phyloP scores from a whole-genome alignment of 768 basidiomycete genomes.

The Pulveroboletus frians region DNA sequence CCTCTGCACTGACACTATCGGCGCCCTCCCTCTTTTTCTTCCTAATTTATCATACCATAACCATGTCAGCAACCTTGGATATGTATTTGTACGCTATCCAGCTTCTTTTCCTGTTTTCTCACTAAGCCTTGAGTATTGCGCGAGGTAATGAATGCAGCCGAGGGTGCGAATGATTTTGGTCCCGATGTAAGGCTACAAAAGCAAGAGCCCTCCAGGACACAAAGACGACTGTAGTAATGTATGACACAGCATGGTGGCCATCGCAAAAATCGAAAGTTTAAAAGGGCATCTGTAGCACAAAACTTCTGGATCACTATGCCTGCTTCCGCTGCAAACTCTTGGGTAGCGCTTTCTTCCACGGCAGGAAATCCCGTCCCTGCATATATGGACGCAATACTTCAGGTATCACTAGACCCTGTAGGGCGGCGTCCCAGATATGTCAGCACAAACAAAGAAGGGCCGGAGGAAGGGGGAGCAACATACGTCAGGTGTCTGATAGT shows the following conservation, averaged over 20 bases:
- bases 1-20: neutral
- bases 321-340: slow-evolving; percentile 76
- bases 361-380: slow-evolving; percentile 89
- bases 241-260: neutral
- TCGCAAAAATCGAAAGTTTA: neutral
- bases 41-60: slow-evolving; percentile 20
- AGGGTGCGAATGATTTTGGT: neutral
- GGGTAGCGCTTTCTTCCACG: slow-evolving; percentile 77
- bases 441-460: neutral
- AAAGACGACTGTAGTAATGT: neutral
- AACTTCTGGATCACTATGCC: slow-evolving; percentile 23
- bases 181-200: neutral
- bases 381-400: slow-evolving; percentile 91
- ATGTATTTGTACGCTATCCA: slow-evolving; percentile 19
- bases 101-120: neutral
- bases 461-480: slow-evolving; percentile 18
- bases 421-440: neutral
- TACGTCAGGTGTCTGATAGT: slow-evolving; percentile 94
- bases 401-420: slow-evolving; percentile 84
- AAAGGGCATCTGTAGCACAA: neutral
- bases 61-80: slow-evolving; percentile 2
- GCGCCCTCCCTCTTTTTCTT: neutral
- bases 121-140: slow-evolving; percentile 6
- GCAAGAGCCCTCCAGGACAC: neutral
- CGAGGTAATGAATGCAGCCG: neutral